Percentiles rank a stretch among this genome's conserved stretches.
These are phyloP conservation scores for Phallus indusiatus DNA, from an alignment of 768 basidiomycete species.

Conservation along the genomic window DNA sequence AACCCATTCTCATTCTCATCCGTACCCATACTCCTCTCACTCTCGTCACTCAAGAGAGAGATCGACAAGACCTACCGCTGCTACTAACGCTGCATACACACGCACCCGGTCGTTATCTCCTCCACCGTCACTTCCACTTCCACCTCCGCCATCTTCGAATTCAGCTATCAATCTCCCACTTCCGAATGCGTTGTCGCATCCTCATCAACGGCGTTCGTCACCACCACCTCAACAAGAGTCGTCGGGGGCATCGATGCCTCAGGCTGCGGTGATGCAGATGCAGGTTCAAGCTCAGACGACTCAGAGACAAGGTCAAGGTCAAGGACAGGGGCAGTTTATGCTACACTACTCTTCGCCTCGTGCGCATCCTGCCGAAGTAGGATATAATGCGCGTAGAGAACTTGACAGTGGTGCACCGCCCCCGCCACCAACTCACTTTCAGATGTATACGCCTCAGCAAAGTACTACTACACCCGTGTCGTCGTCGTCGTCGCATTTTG, in stretches of 20 bases:
- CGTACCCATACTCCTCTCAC: constrained; percentile 21
- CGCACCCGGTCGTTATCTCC: neutral
- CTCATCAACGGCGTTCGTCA: constrained; percentile 48
- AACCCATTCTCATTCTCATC: constrained; percentile 19
- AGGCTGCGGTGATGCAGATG: too few relatives aligned
- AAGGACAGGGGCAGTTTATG: too few relatives aligned
- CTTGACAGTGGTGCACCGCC: too few relatives aligned
- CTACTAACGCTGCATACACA: neutral
- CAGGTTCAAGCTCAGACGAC: too few relatives aligned
- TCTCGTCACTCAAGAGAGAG: neutral
- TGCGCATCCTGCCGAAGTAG: too few relatives aligned
- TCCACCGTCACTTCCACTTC: neutral
- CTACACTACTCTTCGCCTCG: too few relatives aligned
- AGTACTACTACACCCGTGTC: neutral
- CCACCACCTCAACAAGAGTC: neutral
- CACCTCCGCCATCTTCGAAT: neutral
- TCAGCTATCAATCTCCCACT: neutral
- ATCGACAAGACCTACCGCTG: neutral
- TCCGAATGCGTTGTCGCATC: constrained; percentile 25
- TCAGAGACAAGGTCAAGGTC: too few relatives aligned
- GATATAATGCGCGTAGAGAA: too few relatives aligned
- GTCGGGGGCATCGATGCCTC: too few relatives aligned
- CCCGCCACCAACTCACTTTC: too few relatives aligned
- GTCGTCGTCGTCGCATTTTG: neutral
- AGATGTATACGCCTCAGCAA: too few relatives aligned